Percentiles rank a stretch among this genome's conserved stretches.
Conservation (phyloP, 176 grass and related monocot genomes). For the Oryza rufipogon region DNA sequence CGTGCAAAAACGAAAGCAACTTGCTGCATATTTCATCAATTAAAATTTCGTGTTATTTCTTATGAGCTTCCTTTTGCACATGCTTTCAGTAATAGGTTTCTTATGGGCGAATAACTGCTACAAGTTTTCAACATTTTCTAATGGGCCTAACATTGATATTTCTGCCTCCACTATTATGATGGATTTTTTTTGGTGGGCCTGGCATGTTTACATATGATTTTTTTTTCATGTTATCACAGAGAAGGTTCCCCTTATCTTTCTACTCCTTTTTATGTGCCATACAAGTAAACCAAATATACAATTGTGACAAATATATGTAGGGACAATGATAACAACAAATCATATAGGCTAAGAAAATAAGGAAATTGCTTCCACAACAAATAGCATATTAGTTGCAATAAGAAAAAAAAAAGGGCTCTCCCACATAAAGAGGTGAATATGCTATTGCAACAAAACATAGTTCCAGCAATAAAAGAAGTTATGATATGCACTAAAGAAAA, state of each 20-base stretch:
- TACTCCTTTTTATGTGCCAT: neutral
- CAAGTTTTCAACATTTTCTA: neutral
- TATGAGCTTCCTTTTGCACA: neutral
- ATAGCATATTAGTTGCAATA: neutral
- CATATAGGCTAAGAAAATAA: neutral
- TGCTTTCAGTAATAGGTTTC: neutral
- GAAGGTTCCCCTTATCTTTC: neutral
- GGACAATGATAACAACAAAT: neutral
- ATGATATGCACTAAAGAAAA: neutral
- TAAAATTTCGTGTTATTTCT: neutral
- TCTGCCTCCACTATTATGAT: neutral
- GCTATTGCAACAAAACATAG: no score
- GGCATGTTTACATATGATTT: neutral
- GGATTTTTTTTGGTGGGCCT: neutral
- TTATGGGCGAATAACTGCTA: neutral
- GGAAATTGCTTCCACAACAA: neutral
- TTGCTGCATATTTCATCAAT: neutral
- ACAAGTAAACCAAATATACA: neutral
- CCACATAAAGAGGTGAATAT: neutral
- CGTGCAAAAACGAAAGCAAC: neutral
- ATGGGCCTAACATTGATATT: neutral
- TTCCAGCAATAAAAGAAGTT: neutral
- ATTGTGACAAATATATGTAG: neutral
- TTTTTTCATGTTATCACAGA: neutral
- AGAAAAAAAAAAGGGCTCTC: neutral